These are phyloP conservation scores for Alternaria atra DNA, from an alignment of 2,329 filamentous ascomycete genomes.

Conservation along the genomic window DNA sequence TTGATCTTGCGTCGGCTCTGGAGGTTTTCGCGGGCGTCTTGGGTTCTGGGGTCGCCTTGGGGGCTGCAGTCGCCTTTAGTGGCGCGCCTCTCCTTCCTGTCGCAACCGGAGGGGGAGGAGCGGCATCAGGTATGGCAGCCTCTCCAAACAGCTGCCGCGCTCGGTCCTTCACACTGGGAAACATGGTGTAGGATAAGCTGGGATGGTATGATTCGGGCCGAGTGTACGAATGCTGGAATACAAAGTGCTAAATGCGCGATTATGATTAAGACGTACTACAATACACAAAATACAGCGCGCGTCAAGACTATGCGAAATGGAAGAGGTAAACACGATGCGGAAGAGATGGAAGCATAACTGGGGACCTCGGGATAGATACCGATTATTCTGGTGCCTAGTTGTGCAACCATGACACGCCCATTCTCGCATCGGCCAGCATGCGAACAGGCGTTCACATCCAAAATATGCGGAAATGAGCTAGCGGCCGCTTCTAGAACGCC, in stretches of 20 bases:
- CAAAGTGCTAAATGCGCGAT: slow-evolving; percentile 1
- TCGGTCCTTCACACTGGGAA: slow-evolving; percentile 34
- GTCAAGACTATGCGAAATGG: slow-evolving; percentile 4
- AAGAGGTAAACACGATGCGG: slow-evolving; percentile 9
- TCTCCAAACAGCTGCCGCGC: slow-evolving; percentile 21
- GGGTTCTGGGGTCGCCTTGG: slow-evolving; percentile 16
- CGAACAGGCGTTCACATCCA: slow-evolving; percentile 19
- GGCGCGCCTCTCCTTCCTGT: slow-evolving; percentile 20
- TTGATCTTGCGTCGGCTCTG: slow-evolving; percentile 5
- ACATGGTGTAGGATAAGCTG: slow-evolving; percentile 21
- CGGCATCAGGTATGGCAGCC: slow-evolving; percentile 4
- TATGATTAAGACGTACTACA: slow-evolving; percentile 1
- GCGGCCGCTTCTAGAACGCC: slow-evolving; percentile 27
- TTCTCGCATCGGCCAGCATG: slow-evolving; percentile 29
- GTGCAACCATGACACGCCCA: slow-evolving; percentile 18
- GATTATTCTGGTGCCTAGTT: slow-evolving; percentile 16
- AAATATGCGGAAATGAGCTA: slow-evolving; percentile 23
- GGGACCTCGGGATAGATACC: slow-evolving; percentile 17
- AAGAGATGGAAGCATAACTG: slow-evolving; percentile 13
- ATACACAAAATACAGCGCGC: slow-evolving; percentile 5
- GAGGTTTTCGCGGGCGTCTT: slow-evolving; percentile 9
- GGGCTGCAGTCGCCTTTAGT: slow-evolving; percentile 14
- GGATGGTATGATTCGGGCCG: slow-evolving; percentile 6
- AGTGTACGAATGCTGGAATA: not conserved
- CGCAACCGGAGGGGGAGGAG: slow-evolving; percentile 16